Evolutionary conservation across 768 basidiomycete species (phyloP).

Genomic region (Vararia minispora): DNA sequence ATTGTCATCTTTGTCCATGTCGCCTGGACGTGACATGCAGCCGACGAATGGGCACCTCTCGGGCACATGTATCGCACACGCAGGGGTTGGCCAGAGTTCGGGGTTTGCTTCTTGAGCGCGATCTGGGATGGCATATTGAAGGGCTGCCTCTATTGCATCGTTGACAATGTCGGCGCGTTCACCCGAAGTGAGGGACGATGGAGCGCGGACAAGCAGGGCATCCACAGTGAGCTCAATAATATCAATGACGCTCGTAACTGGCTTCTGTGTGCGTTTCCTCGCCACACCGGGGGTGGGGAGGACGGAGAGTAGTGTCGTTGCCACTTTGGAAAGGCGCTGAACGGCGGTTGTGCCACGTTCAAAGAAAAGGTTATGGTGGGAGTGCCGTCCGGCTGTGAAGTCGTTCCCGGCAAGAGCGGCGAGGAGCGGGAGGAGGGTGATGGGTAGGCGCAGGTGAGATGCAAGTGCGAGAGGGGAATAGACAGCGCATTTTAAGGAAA

Average conservation of each 20-base stretch:
- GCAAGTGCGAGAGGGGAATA: slow-evolving; percentile 58
- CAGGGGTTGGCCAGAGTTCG: slow-evolving; percentile 41
- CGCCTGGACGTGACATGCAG: slow-evolving; percentile 35
- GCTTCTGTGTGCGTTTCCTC: slow-evolving; percentile 36
- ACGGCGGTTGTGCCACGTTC: slow-evolving; percentile 41
- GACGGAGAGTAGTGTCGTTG: slow-evolving; percentile 43
- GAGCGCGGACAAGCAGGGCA: slow-evolving; percentile 39
- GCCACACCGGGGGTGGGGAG: slow-evolving; percentile 28
- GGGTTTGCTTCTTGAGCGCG: slow-evolving; percentile 31
- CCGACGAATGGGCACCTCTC: slow-evolving; percentile 45
- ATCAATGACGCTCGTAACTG: slow-evolving; percentile 62
- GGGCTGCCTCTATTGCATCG: slow-evolving; percentile 57
- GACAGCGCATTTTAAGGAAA: slow-evolving; percentile 41
- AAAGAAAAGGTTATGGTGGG: slow-evolving; percentile 54
- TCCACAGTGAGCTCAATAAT: slow-evolving; percentile 62
- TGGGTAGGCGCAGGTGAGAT: slow-evolving; percentile 52
- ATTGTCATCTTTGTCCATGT: slow-evolving; percentile 4
- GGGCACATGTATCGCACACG: slow-evolving; percentile 52
- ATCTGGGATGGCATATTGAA: slow-evolving; percentile 69
- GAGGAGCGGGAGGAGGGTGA: slow-evolving; percentile 63
- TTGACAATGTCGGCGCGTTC: slow-evolving; percentile 59
- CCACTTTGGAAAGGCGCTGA: slow-evolving; percentile 60
- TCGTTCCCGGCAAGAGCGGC: slow-evolving; percentile 78
- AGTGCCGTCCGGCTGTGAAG: slow-evolving; percentile 37
- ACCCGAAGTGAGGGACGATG: slow-evolving; percentile 38